Base-by-base conservation (phyloP, 2,329 filamentous ascomycete genomes). In the Domatiomyces catenatus region DNA sequence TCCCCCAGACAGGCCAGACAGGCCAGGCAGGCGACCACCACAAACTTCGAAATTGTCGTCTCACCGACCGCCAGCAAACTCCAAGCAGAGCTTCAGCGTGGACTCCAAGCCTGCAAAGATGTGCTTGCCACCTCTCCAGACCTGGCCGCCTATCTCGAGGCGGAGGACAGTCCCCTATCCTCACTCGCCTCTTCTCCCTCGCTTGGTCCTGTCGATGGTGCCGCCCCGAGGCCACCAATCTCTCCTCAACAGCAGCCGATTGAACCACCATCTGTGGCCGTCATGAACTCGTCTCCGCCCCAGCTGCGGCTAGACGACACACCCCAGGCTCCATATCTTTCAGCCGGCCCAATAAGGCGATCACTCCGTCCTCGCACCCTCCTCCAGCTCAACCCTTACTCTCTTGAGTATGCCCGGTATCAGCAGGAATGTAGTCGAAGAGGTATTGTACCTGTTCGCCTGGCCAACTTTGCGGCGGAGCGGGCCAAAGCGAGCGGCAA, bases 301-400 rank as follows among this genome's bases (percentile, higher is more conserved):
- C n/a, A 19, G 15, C 22, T 26, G 4, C 43, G 8, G 10, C 19
- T 19, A n/a, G 43, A 26, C 15, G 15, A 10, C 43, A n/a, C 12
- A 19, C 10, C 19, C 8, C n/a, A 45, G n/a, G 43, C 19, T 15
- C 8, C 12, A 2, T 20, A 45, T 26, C 10, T 26, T 20, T n/a
- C 43, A 19, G 17, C 22, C n/a, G 32, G 32, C 32, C 15, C 12
- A 15, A 15, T 15, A 19, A 12, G 22, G 22, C 19, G 54, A 28
- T 53, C 51, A 3, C 59, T 73, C 19, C 63, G 71, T 48, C 63
- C 69, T 50, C 66, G 71, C 42, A 71, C 71, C 55, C 66, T 69
- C 6, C 72, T 72, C 47, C 71, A 74, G 50, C 53, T 72, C 24
- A 69, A 73, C 54, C 71, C 71, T 1, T 74, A 73, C 51, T 58